Evolutionary conservation across 2,329 filamentous ascomycete genomes (phyloP).

Genomic region (Colletotrichum paranaense): DNA sequence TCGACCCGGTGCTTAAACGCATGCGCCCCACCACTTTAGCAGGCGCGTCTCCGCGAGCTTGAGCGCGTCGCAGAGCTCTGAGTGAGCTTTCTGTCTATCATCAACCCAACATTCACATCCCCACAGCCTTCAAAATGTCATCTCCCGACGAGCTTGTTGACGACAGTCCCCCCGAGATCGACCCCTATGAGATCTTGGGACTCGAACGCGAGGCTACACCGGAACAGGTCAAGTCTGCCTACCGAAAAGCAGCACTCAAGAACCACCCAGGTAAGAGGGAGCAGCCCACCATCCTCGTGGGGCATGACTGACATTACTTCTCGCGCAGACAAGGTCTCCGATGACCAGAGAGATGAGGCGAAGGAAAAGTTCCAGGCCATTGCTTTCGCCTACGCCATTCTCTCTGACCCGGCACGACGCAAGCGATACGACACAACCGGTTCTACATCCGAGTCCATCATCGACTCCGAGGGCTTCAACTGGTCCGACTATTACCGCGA

Average conservation of each 20-base stretch:
- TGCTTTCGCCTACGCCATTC: constrained; percentile 92
- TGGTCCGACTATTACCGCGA: constrained; percentile 91
- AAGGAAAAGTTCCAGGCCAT: constrained; percentile 88
- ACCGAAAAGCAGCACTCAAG: constrained; percentile 89
- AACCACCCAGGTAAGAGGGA: constrained; percentile 79
- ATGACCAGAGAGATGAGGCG: constrained; percentile 76
- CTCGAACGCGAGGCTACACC: constrained; percentile 77
- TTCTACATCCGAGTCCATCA: constrained; percentile 84
- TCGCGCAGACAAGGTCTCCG: constrained; percentile 77
- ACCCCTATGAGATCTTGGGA: constrained; percentile 85
- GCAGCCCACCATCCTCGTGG: neutral
- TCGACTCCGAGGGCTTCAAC: constrained; percentile 83
- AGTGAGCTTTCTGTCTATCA: neutral
- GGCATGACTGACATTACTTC: neutral
- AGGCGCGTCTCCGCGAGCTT: constrained; percentile 28
- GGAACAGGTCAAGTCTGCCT: constrained; percentile 88
- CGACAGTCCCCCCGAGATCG: constrained; percentile 70
- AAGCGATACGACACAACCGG: constrained; percentile 91
- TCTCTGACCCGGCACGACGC: constrained; percentile 84
- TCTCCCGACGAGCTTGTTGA: constrained; percentile 62
- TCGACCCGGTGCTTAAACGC: neutral
- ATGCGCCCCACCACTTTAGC: constrained; percentile 30
- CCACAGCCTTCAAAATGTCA: constrained; percentile 23
- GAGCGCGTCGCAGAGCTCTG: constrained; percentile 24
- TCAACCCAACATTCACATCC: constrained; percentile 9